phyloP scores from a whole-genome alignment of 148 eudicot species.

The Vaccinium vitisidaea region DNA sequence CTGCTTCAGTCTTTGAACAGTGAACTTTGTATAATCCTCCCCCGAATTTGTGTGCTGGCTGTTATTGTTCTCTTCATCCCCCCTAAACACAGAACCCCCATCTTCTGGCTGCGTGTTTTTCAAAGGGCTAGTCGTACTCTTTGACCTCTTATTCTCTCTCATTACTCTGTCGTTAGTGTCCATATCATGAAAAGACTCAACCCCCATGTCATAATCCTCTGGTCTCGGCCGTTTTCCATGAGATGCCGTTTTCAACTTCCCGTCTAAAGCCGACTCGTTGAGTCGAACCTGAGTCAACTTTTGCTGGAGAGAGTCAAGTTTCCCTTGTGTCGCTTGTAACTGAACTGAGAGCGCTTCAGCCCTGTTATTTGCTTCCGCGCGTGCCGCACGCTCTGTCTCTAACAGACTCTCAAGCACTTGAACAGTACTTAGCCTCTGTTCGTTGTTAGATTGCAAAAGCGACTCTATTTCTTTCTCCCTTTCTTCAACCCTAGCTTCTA shows the following conservation, averaged over 20 bases:
- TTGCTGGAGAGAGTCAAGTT: conserved; percentile 73
- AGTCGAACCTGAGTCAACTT: conserved; percentile 69
- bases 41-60: conserved; percentile 55
- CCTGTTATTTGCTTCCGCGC: conserved; percentile 76
- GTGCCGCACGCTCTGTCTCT: conserved; percentile 73
- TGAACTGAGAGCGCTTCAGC: conserved; percentile 78
- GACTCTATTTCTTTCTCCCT: conserved; percentile 81
- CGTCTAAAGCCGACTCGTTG: conserved; percentile 70
- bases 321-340: conserved; percentile 80
- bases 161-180: conserved; percentile 36
- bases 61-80: conserved; percentile 28
- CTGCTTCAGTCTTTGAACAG: conserved; percentile 66
- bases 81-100: conserved; percentile 59
- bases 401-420: conserved; percentile 72
- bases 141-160: conserved; percentile 62
- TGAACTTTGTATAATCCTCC: conserved; percentile 73
- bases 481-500: conserved; percentile 83
- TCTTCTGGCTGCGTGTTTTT: conserved; percentile 48
- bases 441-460: conserved; percentile 69
- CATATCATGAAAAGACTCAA: conserved; percentile 53
- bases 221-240: conserved; percentile 71
- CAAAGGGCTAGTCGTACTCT: conserved; percentile 56
- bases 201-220: conserved; percentile 67
- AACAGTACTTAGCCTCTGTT: conserved; percentile 70
- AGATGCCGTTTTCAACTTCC: conserved; percentile 65